Base-by-base conservation (phyloP, 2,329 filamentous ascomycete species). In the Aspergillus candidus region DNA sequence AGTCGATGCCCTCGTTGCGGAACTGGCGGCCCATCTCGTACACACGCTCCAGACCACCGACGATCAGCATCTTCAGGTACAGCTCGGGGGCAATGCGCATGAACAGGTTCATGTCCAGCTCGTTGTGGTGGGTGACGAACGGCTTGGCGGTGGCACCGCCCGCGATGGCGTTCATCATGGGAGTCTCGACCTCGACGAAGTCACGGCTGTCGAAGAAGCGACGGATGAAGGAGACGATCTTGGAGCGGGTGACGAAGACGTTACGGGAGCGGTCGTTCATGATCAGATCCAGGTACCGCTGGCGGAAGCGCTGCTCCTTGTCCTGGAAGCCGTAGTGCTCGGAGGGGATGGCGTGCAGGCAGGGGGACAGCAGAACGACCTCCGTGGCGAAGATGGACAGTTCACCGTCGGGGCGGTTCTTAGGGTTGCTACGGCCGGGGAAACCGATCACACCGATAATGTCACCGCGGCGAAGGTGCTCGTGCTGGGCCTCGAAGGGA, bases 1-100 rank as follows among this genome's bases (percentile, higher is more conserved):
- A 74, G 66, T 94, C 88, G 52, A 88, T 84, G 47, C 86, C 84
- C 69, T 95, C 90, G 62, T 98, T 98, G 59, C 93, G 77, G 80
- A 98, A 98, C 66, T 94, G 88, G 54, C 89, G 84, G 53, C 93
- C 93, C 51, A 98, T 82, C 67, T 98, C 93, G 70, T 95, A 98
- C 11, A 98, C 93, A 58, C 87, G 82, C 73, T 95, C 88, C 34
- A 97, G 78, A 47, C 91, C 93, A 61, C 94, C 94, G 29, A 98
- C 91, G 39, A 97, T 86, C 47, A 86, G 76, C 82, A 94, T 88
- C 85, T 98, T 98, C 59, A 98, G 83, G 70, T 94, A 95, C 44
- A 98, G 74, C 71, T 98, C 93, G 1, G 93, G 94, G 1, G 94
- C 93, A 37, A 97, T 82, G 63, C 93, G 85, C 80, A 98, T 85